Percentiles rank a stretch among this genome's conserved stretches.
phyloP scores from a whole-genome alignment of 176 grass and related monocot species.

The Aegilops longissima region DNA sequence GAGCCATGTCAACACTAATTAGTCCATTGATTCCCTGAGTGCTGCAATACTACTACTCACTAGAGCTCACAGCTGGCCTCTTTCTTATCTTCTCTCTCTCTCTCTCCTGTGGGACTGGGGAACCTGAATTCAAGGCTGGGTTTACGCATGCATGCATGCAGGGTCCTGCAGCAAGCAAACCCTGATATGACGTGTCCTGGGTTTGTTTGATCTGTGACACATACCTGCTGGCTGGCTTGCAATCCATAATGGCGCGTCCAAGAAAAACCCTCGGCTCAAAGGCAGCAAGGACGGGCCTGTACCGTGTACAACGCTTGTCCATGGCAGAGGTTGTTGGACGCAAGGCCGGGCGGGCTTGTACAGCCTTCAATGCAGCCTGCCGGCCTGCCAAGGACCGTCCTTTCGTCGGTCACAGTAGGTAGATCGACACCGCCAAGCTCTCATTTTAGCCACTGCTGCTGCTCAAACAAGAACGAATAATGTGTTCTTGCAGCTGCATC shows the following conservation, averaged over 20 bases:
- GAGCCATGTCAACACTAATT: conserved; percentile 33
- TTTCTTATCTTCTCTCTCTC: background rate
- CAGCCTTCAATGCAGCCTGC: conserved; percentile 41
- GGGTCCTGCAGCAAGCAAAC: conserved; percentile 26
- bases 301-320: conserved; percentile 38
- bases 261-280: conserved; percentile 17
- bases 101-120: conserved; percentile 23
- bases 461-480: too few species aligned
- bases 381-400: background rate
- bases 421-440: too few species aligned
- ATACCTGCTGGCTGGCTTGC: conserved; percentile 26
- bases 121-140: conserved; percentile 56
- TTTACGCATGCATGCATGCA: conserved; percentile 27
- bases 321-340: conserved; percentile 25
- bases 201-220: conserved; percentile 44
- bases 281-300: conserved; percentile 28
- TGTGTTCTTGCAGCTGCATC: background rate
- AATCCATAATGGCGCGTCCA: conserved; percentile 39
- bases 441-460: too few species aligned
- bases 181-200: conserved; percentile 45
- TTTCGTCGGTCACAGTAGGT: too few species aligned
- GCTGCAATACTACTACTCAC: background rate
- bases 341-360: background rate
- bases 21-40: conserved; percentile 20
- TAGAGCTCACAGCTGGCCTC: background rate